Conservation (phyloP, 352 stramenopile species). For the Globisporangium carolinianum region DNA sequence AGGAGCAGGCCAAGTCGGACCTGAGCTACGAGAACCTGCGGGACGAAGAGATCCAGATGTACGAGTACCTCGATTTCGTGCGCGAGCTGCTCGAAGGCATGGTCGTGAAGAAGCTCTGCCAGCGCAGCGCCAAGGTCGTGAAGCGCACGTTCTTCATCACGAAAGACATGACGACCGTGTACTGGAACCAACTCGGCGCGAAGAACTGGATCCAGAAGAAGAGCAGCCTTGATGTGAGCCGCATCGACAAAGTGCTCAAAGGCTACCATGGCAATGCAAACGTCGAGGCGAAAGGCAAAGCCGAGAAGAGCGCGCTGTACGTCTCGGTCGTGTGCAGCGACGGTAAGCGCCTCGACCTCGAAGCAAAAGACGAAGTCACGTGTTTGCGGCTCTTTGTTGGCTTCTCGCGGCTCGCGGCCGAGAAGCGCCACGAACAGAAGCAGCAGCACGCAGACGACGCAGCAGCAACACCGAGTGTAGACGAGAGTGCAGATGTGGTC, state of each 20-base stretch:
- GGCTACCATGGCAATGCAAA: constrained; percentile 31
- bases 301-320: constrained; percentile 28
- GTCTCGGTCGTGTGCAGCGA: constrained; percentile 40
- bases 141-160: constrained; percentile 56
- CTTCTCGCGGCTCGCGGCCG: constrained; percentile 38
- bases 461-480: background rate
- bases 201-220: constrained; percentile 41
- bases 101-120: constrained; percentile 56
- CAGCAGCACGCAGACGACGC: background rate
- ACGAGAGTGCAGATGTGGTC: background rate
- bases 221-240: constrained; percentile 31
- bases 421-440: constrained; percentile 25
- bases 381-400: constrained; percentile 41
- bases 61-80: constrained; percentile 72
- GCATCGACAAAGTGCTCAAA: constrained; percentile 43
- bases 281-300: constrained; percentile 17
- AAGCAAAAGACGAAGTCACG: constrained; percentile 38
- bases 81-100: constrained; percentile 51
- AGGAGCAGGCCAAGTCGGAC: constrained; percentile 36
- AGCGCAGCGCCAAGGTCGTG: constrained; percentile 50
- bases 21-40: constrained; percentile 54
- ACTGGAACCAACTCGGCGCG: constrained; percentile 46
- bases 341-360: constrained; percentile 42
- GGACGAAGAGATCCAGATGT: constrained; percentile 56
- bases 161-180: constrained; percentile 33